Evolutionary conservation across 495 filamentous ascomycete species (phyloP).

Genomic region (Neurospora sp.): DNA sequence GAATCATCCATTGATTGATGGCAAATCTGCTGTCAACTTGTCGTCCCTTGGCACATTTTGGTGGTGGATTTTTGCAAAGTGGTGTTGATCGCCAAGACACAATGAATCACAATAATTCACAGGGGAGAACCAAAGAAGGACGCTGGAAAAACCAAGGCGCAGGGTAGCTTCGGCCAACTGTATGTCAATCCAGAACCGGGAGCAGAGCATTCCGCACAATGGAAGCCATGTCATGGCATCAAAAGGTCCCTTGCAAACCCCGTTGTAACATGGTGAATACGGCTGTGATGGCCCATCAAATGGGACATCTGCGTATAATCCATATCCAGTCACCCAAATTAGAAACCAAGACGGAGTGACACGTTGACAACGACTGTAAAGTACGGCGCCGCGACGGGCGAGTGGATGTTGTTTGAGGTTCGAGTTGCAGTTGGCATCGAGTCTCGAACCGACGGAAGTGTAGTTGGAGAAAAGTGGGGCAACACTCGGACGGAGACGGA

Average conservation of each 20-base stretch:
- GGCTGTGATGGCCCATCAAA: neutral
- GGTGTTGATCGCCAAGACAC: neutral
- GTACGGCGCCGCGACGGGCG: neutral
- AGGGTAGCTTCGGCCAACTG: neutral
- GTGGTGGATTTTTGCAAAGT: neutral
- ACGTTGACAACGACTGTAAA: neutral
- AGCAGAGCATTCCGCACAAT: neutral
- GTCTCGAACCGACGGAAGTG: neutral
- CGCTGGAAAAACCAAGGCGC: neutral
- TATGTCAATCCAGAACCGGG: neutral
- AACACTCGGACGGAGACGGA: neutral
- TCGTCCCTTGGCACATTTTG: neutral
- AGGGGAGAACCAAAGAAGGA: neutral
- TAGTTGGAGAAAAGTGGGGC: neutral
- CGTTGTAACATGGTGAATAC: neutral
- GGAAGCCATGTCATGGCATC: neutral
- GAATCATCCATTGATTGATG: neutral
- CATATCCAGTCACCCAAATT: neutral
- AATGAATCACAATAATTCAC: neutral
- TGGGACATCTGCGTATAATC: neutral
- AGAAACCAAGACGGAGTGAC: neutral
- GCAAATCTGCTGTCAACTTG: neutral
- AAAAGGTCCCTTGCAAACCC: neutral
- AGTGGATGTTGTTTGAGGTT: neutral
- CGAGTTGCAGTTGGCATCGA: too few species aligned